Conservation (phyloP, 2,329 filamentous ascomycete species). For the Fusarium sp. region DNA sequence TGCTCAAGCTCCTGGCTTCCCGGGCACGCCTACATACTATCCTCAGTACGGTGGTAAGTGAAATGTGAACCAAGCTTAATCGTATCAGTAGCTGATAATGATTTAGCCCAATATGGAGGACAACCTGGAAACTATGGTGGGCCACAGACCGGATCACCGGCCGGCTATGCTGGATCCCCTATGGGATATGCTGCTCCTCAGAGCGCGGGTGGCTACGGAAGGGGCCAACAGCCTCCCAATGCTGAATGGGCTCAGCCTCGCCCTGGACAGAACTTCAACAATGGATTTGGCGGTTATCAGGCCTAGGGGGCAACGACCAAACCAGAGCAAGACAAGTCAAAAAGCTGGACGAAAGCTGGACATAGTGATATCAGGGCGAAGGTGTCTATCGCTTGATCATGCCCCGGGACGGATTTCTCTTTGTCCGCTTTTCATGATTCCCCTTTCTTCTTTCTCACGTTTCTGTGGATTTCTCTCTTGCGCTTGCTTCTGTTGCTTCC, state of each 20-base stretch:
- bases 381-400: slow-evolving; percentile 40
- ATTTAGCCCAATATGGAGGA: slow-evolving; percentile 66
- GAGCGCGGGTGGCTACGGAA: slow-evolving; percentile 86
- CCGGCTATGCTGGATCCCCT: slow-evolving; percentile 72
- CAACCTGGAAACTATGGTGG: slow-evolving; percentile 76
- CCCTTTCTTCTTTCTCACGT: slow-evolving; percentile 42
- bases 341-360: slow-evolving; percentile 39
- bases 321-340: slow-evolving; percentile 38
- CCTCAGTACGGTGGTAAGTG: slow-evolving; percentile 88
- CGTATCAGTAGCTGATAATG: slow-evolving; percentile 43
- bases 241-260: slow-evolving; percentile 66
- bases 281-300: slow-evolving; percentile 73
- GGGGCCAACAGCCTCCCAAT: slow-evolving; percentile 73
- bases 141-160: slow-evolving; percentile 70
- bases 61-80: not conserved
- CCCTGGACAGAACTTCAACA: slow-evolving; percentile 67
- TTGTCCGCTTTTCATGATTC: slow-evolving; percentile 40
- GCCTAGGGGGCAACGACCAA: slow-evolving; percentile 56
- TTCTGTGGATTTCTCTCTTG: slow-evolving; percentile 37
- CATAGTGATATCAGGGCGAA: slow-evolving; percentile 33
- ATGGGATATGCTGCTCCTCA: slow-evolving; percentile 78
- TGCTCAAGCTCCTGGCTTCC: slow-evolving; percentile 77
- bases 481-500: slow-evolving; percentile 41
- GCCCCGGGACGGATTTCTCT: slow-evolving; percentile 26
- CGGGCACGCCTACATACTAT: slow-evolving; percentile 87